Evolutionary conservation across 2,329 filamentous ascomycete species (phyloP).

Genomic region (Colletotrichum spaethianum): DNA sequence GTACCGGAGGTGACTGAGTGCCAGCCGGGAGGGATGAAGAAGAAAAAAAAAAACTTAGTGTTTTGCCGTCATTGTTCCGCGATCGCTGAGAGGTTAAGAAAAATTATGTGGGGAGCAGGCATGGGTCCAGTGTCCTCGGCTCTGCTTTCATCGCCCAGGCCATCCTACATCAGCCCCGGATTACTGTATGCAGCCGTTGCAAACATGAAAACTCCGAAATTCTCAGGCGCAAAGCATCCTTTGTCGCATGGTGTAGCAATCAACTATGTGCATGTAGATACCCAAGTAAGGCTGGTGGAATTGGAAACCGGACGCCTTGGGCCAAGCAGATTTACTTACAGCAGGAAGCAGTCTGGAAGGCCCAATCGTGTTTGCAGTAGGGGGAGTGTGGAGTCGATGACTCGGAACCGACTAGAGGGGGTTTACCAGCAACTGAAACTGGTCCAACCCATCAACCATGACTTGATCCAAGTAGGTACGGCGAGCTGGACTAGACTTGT

Average conservation of each 20-base stretch:
- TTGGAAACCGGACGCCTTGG: not conserved
- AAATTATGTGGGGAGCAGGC: constrained; percentile 20
- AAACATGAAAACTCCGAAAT: not conserved
- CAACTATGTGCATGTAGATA: not conserved
- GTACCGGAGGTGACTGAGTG: constrained; percentile 14
- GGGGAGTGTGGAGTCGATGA: not conserved
- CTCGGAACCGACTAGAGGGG: not conserved
- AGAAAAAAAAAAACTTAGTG: constrained; percentile 22
- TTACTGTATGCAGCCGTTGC: not conserved
- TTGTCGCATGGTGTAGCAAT: not conserved
- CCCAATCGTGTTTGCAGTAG: not conserved
- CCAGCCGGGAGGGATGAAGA: not conserved
- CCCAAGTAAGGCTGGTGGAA: not conserved
- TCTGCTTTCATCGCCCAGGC: constrained; percentile 11
- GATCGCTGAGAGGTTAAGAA: constrained; percentile 31
- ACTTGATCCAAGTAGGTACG: not conserved
- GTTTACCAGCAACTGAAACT: not conserved
- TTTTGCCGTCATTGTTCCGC: constrained; percentile 25
- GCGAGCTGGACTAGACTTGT: not conserved
- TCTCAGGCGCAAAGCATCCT: not conserved
- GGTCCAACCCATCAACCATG: not conserved
- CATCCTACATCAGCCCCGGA: not conserved
- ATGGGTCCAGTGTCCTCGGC: constrained; percentile 25
- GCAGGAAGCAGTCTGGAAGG: not conserved
- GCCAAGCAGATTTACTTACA: too few relatives aligned